Base-by-base conservation (phyloP, 768 basidiomycete genomes). In the Psilocybe tampanensis region DNA sequence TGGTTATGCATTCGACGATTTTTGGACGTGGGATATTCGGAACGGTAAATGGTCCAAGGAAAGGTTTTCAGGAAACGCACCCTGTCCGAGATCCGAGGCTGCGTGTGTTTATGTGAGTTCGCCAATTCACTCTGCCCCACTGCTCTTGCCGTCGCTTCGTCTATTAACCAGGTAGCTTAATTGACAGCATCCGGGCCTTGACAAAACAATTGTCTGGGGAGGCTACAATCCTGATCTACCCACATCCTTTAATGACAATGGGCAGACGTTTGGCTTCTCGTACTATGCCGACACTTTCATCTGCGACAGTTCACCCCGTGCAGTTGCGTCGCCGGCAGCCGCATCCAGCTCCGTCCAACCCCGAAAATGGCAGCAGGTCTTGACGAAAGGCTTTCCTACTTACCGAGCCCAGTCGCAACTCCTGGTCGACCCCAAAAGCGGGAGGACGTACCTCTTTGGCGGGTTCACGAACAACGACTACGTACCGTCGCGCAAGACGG, bases 281-380 rank as follows among this genome's bases (percentile, higher is more conserved):
- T 80, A 78, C 65, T 79, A 68, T 58, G 74, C 74, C 22, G 76
- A 79, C 53, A 76, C 77, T 0, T 78, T 74, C 66, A 63, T 76
- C 49, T 59, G 19, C 48, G 55, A 23, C 51, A 29, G 32, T 39
- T 55, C 23, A 52, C 58, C 47, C 36, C 45, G 22, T 44, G n/a
- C n/a, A n/a, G n/a, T n/a, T n/a, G n/a, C n/a, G n/a, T n/a, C n/a
- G n/a, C 33, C 43, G 41, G 50, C 13, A 18, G 43, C 22, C 22
- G 17, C 26, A 19, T 42, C 22, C 24, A 45, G 11, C 17, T 29
- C 61, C 48, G 19, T 43, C 47, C 54, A 52, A 45, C 47, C 34
- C 2, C 44, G 56, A 21, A 59, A 59, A 17, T 78, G 75, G 74
- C 66, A 71, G 39, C 76, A 79, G 26, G 72, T 76, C 8, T 55